Evolutionary conservation across 148 eudicot species (phyloP).

Genomic region (Rhododendron simsii): DNA sequence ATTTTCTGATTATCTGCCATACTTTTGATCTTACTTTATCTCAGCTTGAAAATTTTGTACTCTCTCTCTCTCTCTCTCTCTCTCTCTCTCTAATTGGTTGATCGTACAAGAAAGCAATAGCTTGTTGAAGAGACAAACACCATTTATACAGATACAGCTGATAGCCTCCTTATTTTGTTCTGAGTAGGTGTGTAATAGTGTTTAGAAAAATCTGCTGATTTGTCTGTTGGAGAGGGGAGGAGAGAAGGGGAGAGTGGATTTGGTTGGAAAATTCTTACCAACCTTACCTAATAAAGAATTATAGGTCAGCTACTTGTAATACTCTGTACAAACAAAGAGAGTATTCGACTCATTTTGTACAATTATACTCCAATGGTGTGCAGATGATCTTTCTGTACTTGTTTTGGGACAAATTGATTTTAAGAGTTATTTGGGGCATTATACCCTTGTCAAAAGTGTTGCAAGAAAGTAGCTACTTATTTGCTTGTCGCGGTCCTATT

Average conservation of each 20-base stretch:
- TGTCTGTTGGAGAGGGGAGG: neutral
- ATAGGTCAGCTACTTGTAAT: neutral
- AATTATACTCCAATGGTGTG: neutral
- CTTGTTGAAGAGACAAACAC: neutral
- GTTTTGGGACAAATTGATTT: neutral
- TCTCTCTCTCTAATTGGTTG: neutral
- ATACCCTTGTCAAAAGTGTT: neutral
- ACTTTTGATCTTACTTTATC: neutral
- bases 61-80: too few species aligned
- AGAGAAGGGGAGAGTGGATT: neutral
- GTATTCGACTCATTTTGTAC: neutral
- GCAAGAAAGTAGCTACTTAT: neutral
- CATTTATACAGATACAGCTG: neutral
- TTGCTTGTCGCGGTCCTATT: neutral
- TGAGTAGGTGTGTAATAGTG: neutral
- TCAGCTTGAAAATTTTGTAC: neutral
- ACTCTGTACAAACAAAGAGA: neutral
- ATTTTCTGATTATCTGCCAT: conserved; percentile 28
- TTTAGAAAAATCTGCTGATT: neutral
- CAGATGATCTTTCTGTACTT: neutral
- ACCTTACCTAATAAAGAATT: conserved; percentile 8
- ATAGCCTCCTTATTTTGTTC: neutral
- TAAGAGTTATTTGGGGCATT: neutral
- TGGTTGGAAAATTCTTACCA: conserved; percentile 3
- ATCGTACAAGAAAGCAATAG: neutral